phyloP scores from a whole-genome alignment of 768 basidiomycete genomes.

The Asterophora parasitica region DNA sequence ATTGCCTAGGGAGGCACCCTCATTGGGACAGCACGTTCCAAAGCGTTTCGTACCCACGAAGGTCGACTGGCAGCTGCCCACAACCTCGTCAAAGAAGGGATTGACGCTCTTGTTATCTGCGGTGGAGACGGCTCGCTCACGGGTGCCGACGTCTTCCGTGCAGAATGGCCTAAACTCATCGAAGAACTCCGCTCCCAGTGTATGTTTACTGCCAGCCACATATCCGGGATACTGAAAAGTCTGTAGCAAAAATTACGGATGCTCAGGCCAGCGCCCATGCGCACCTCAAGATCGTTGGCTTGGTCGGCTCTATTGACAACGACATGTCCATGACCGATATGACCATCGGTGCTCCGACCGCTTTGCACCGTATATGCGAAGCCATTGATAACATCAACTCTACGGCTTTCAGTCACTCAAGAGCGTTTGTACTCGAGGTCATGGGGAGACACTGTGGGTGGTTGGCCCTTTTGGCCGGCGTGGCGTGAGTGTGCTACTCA shows the following conservation, averaged over 20 bases:
- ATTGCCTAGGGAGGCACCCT: slow-evolving; percentile 79
- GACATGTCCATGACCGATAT: slow-evolving; percentile 98
- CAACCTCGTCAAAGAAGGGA: slow-evolving; percentile 94
- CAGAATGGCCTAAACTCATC: slow-evolving; percentile 91
- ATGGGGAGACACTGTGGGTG: slow-evolving; percentile 99
- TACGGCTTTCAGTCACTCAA: slow-evolving; percentile 91
- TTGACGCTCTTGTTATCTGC: slow-evolving; percentile 94
- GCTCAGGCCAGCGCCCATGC: slow-evolving; percentile 67
- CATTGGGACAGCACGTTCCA: slow-evolving; percentile 89
- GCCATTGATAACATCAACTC: slow-evolving; percentile 98
- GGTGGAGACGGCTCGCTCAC: slow-evolving; percentile 97
- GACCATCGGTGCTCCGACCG: slow-evolving; percentile 95
- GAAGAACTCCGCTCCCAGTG: slow-evolving; percentile 61
- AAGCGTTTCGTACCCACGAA: slow-evolving; percentile 78
- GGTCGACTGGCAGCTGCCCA: slow-evolving; percentile 85
- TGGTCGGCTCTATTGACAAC: slow-evolving; percentile 98
- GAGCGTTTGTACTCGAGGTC: slow-evolving; percentile 97
- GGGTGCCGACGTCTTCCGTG: slow-evolving; percentile 89
- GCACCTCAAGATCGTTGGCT: slow-evolving; percentile 94
- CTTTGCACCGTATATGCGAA: slow-evolving; percentile 95
- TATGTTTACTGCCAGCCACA: slow-evolving; percentile 20
- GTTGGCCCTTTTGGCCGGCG: slow-evolving; percentile 90
- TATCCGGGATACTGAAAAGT: not conserved
- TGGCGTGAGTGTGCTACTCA: slow-evolving; percentile 51
- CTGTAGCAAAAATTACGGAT: slow-evolving; percentile 64